Conservation (phyloP, 108 stramenopile species). For the Nannochloropsis salina region DNA sequence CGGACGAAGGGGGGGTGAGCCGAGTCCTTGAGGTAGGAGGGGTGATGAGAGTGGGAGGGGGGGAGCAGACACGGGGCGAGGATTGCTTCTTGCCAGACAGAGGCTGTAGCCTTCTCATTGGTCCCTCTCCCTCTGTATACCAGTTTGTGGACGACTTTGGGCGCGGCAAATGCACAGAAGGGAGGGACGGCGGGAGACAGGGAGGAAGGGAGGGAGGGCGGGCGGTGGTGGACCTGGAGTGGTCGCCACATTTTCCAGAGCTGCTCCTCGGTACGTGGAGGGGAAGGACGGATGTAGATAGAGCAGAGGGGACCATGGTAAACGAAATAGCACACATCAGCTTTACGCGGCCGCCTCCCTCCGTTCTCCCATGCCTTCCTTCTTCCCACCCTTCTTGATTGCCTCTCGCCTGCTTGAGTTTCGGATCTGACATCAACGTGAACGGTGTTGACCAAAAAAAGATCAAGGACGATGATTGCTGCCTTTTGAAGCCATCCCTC, state of each 20-base stretch:
- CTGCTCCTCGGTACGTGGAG: conserved; percentile 29
- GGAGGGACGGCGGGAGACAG: neutral
- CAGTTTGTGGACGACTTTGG: neutral
- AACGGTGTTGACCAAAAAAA: neutral
- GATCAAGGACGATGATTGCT: neutral
- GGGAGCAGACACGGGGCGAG: neutral
- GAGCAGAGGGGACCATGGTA: neutral
- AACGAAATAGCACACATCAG: too few species aligned
- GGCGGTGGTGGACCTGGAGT: conserved; percentile 22
- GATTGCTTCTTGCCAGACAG: neutral
- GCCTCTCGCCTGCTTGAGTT: too few species aligned
- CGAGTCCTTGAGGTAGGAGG: neutral
- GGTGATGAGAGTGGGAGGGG: neutral
- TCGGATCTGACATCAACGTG: neutral
- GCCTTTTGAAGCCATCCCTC: neutral
- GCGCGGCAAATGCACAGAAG: conserved; percentile 24
- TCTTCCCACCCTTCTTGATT: too few species aligned
- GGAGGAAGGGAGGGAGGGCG: neutral
- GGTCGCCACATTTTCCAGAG: conserved; percentile 37
- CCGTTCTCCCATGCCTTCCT: too few species aligned
- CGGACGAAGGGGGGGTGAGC: neutral
- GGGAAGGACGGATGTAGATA: neutral
- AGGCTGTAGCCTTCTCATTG: neutral
- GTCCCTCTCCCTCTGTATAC: too few species aligned
- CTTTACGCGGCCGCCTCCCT: too few species aligned